Base-by-base conservation (phyloP, 2,329 filamentous ascomycete species). In the Plectosphaerella sp. region DNA sequence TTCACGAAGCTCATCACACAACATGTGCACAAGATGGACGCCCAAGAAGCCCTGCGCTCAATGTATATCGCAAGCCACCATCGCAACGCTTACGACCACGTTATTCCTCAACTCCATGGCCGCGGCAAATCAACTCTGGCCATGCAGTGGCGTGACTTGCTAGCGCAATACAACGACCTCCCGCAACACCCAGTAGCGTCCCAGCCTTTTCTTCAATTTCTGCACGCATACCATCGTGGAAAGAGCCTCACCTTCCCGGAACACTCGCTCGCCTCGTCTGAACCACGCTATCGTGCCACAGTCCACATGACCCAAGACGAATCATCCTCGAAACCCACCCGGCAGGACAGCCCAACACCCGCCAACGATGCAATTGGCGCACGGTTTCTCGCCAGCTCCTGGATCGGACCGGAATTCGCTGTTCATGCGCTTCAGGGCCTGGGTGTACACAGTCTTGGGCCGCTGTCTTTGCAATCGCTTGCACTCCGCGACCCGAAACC, bases 401-500 rank as follows among this genome's bases (percentile, higher is more conserved):
- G 89, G 66, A 78, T 94, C 20, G 82, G 86, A 1, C 74, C 91
- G 10, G 84, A 92, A 52, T 80, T 87, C 58, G 83, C 90, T 24
- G 82, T 95, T 51, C 80, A 80, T 35, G 78, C 88, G 7, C 72
- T 94, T 16, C 76, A 80, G 52, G 82, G 88, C 60, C 80, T 96
- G 49, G 88, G 88, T 2, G 73, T 95, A 5, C 76, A 82, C 47
- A 73, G 76, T 36, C 86, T 96, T 56, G 91, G 91, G 0, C 87
- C 91, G 0, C 72, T 87, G 16, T 88, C 90, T 4, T 66, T 96
- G 18, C 87, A 91, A 57, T 86, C 92, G 45, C 83, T 96, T 66
- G 89, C 86, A 4, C 67, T 87, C 11, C 79, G 89, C 61, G 82
- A 88, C 49, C 66, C 72, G 2, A 77, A 78, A 10, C 66, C 82